These are phyloP conservation scores for Biscogniauxia mediterranea DNA, from an alignment of 2,329 filamentous ascomycete species.

Conservation along the genomic window DNA sequence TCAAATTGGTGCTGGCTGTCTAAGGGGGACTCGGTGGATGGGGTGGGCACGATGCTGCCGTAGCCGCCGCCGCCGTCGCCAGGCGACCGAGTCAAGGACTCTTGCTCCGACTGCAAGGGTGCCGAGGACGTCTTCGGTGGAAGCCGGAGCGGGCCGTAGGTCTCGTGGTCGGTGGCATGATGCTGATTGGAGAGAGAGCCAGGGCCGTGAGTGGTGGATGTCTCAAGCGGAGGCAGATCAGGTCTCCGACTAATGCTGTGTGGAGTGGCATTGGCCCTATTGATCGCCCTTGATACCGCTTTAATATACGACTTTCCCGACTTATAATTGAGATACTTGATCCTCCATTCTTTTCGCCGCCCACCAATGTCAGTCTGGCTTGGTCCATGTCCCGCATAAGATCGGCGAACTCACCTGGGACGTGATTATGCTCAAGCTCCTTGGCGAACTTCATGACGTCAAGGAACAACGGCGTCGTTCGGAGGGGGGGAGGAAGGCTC, in stretches of 20 bases:
- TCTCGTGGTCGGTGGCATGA: conserved; percentile 9
- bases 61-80: conserved; percentile 46
- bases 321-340: conserved; percentile 95
- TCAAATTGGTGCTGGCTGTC: conserved; percentile 43
- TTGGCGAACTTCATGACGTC: conserved; percentile 65
- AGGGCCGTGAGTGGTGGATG: conserved; percentile 31
- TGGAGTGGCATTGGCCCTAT: conserved; percentile 57
- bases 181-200: conserved; percentile 26
- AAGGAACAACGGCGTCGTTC: conserved; percentile 4
- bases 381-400: background rate
- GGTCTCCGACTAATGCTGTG: conserved; percentile 29
- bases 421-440: conserved; percentile 82
- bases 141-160: conserved; percentile 10
- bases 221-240: conserved; percentile 34
- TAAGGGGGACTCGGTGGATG: conserved; percentile 29
- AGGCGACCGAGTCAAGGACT: conserved; percentile 39
- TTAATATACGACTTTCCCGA: conserved; percentile 94
- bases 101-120: conserved; percentile 35
- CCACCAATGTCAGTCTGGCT: conserved; percentile 1
- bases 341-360: conserved; percentile 70
- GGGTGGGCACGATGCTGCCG: conserved; percentile 51
- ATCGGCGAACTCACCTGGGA: conserved; percentile 60
- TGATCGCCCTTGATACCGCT: conserved; percentile 70
- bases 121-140: conserved; percentile 20
- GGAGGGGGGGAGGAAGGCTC: background rate